A percentile compares a stretch with the other conserved stretches of the same genome.
These are phyloP conservation scores for Suillus fuscotomentosus DNA, from an alignment of 768 basidiomycete genomes.

Conservation along the genomic window DNA sequence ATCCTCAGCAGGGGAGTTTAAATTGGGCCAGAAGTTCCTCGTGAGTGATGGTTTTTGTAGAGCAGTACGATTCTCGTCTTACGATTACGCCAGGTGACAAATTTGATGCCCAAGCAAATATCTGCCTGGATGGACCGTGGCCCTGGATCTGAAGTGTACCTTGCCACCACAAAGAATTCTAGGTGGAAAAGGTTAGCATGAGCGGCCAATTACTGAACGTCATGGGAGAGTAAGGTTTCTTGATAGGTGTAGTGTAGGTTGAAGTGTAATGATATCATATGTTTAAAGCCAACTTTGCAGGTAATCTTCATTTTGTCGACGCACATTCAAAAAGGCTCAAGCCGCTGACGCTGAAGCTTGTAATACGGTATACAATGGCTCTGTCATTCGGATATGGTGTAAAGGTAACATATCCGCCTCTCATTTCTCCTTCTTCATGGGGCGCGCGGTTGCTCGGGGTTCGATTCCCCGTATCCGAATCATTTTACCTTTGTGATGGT, in stretches of 20 bases:
- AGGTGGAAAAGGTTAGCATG: constrained; percentile 48
- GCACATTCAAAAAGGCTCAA: too few relatives aligned
- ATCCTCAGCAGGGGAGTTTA: constrained; percentile 47
- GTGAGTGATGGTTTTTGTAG: constrained; percentile 37
- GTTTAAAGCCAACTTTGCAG: neutral
- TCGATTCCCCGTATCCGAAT: constrained; percentile 55
- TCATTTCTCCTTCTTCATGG: neutral
- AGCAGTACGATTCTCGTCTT: neutral
- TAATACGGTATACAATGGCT: neutral
- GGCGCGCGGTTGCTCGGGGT: constrained; percentile 52
- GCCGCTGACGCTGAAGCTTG: neutral
- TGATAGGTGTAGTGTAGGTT: neutral
- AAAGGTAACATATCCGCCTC: constrained; percentile 5
- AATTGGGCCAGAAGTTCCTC: constrained; percentile 64
- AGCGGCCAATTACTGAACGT: neutral
- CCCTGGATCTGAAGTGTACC: constrained; percentile 64
- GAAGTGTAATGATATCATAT: neutral
- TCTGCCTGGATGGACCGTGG: constrained; percentile 69
- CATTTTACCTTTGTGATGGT: neutral
- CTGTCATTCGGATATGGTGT: neutral
- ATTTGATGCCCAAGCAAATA: constrained; percentile 64
- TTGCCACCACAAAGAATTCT: constrained; percentile 65
- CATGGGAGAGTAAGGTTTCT: neutral
- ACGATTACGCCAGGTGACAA: constrained; percentile 43
- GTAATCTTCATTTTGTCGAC: neutral